Evolutionary conservation across 192 early-diverging fungal genomes (phyloP), one percentile per base, ranked within the genome.

Genomic region (Kickxella alabastrina): DNA sequence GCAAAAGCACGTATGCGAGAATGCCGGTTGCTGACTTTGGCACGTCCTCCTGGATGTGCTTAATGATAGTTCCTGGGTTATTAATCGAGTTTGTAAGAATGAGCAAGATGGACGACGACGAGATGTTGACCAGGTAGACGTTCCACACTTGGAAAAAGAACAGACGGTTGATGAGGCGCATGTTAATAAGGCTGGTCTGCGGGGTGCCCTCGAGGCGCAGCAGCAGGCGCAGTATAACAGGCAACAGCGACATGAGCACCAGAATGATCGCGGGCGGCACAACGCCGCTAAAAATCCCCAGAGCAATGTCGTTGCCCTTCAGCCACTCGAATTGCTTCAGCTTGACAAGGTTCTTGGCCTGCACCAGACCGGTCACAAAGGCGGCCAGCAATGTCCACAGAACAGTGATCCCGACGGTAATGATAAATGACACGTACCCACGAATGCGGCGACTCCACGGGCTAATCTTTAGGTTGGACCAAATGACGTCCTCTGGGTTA

Each of bases 121-220:
- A 70, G 14, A 90, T 86, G 8, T 87, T 82, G 23, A 92, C 83
- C 13, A 91, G 59, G 15, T 93, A 80, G 10, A 93, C 85, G 65
- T 91, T 87, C 49, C 89, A 74, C 32, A 87, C 87, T 67, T 86
- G 75, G 58, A 92, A 92, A 48, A 86, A 83, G 57, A 82, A 93
- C 65, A 85, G 88, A 29, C 85, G 85, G 63, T 81, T 62, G 47
- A 88, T 58, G 34, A 92, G 50, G 10, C 75, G 72, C 35, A 83
- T 61, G 18, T 86, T 77, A 31, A 91, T 81, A 23, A 76, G 63
- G 26, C 84, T 79, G 18, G 67, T 37, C 6, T 78, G 78, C 14
- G 82, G 63, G 10, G 72, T 75, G 42, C 89, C 86, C 47, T 84
- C 83, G 24, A 87, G 68, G 6, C 60, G 63, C 23, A 81, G 52